A percentile compares a stretch with the other conserved stretches of the same genome.
Evolutionary conservation across 129 eudicot genomes (phyloP).

Genomic region (sunflower (Helianthus annuus)): HanXRQr2.0-SUNRISE NC_035437.2:177295266-177295765

Average conservation of each 20-base stretch:
- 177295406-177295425: conserved; percentile 8
- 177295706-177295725: no score
- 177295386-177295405: not conserved
- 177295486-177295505: conserved; percentile 14
- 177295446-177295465: conserved; percentile 9
- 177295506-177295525: conserved; percentile 25
- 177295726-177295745: no score
- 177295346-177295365: no score
- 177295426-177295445: not conserved
- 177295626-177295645: not conserved
- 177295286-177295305: no score
- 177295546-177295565: conserved; percentile 6
- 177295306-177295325: no score
- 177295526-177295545: not conserved
- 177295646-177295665: not conserved
- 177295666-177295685: not conserved
- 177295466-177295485: conserved; percentile 8
- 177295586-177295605: conserved; percentile 37
- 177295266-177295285: no score
- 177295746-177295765: not conserved
- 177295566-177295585: not conserved
- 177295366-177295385: no score
- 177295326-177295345: no score
- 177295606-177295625: conserved; percentile 24
- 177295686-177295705: no score